A percentile compares a stretch with the other conserved stretches of the same genome.
These are phyloP conservation scores for Jatropha curcas DNA, from an alignment of 345 rosid genomes.

Conservation along the genomic window DNA sequence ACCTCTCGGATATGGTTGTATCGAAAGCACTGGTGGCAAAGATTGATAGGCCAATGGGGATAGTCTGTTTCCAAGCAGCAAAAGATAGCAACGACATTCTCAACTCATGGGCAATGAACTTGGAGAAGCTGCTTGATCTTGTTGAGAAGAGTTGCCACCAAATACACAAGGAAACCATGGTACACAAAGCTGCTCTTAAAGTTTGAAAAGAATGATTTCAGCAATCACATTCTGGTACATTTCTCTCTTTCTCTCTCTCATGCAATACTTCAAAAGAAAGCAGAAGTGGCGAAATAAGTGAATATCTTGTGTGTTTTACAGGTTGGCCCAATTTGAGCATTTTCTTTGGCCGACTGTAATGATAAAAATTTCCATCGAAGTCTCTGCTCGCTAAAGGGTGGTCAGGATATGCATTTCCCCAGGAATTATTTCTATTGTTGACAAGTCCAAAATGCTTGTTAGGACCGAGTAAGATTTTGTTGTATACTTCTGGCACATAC, in stretches of 20 bases:
- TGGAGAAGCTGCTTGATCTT: slow-evolving; percentile 96
- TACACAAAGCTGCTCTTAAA: slow-evolving; percentile 76
- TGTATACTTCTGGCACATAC: slow-evolving; percentile 34
- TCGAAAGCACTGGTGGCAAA: slow-evolving; percentile 88
- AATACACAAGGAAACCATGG: slow-evolving; percentile 95
- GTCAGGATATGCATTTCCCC: slow-evolving; percentile 9
- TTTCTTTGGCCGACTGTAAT: slow-evolving; percentile 6
- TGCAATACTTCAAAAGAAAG: no score
- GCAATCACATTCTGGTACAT: slow-evolving; percentile 22
- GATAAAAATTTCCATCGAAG: background rate
- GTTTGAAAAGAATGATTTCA: slow-evolving; percentile 41
- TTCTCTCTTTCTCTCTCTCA: background rate
- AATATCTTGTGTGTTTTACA: background rate
- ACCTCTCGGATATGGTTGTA: slow-evolving; percentile 98
- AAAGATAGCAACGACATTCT: slow-evolving; percentile 93
- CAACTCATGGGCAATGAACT: slow-evolving; percentile 81
- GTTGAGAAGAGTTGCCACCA: slow-evolving; percentile 96
- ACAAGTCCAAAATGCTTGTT: slow-evolving; percentile 13
- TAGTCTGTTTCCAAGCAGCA: slow-evolving; percentile 71
- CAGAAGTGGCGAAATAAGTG: slow-evolving; percentile 2
- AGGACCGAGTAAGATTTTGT: slow-evolving; percentile 25
- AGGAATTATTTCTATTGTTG: slow-evolving; percentile 14
- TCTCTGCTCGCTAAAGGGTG: background rate
- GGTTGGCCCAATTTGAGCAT: slow-evolving; percentile 10
- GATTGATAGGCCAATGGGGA: slow-evolving; percentile 83